Evolutionary conservation across 768 basidiomycete species (phyloP).

Genomic region (Tulasnella sp.): DNA sequence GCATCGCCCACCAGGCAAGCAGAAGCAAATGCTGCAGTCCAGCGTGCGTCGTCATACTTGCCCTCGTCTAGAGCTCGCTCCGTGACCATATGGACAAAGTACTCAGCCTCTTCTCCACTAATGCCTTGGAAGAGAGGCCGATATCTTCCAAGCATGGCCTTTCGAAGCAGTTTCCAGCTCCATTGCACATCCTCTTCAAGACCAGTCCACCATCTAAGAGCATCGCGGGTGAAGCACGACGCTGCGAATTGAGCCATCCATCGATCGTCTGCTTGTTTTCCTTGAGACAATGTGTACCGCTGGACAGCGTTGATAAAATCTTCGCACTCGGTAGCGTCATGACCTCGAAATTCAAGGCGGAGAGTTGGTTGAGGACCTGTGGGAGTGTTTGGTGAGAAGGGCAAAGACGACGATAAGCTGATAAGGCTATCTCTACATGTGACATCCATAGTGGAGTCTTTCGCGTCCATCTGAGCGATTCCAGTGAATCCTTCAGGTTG

Average conservation of each 20-base stretch:
- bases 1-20: not conserved
- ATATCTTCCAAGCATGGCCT: not conserved
- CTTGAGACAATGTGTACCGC: not conserved
- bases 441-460: not conserved
- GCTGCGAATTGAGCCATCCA: conserved; percentile 13
- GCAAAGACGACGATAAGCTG: not conserved
- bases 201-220: not conserved
- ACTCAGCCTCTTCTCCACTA: not conserved
- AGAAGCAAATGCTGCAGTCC: not conserved
- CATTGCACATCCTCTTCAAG: not conserved
- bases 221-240: not conserved
- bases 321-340: conserved; percentile 3
- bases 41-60: not conserved
- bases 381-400: not conserved
- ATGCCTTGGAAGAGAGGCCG: not conserved
- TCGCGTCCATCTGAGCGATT: not conserved
- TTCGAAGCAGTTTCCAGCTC: conserved; percentile 9
- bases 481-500: not conserved
- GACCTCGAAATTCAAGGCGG: not conserved
- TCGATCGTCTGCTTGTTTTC: not conserved
- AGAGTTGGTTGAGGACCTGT: not conserved
- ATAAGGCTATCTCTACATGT: not conserved
- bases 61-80: conserved; percentile 9
- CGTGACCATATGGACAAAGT: conserved; percentile 1
- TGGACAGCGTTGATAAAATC: conserved; percentile 4